These are phyloP conservation scores for Diaporthe aspalathi DNA, from an alignment of 2,329 filamentous ascomycete genomes.

Conservation along the genomic window DNA sequence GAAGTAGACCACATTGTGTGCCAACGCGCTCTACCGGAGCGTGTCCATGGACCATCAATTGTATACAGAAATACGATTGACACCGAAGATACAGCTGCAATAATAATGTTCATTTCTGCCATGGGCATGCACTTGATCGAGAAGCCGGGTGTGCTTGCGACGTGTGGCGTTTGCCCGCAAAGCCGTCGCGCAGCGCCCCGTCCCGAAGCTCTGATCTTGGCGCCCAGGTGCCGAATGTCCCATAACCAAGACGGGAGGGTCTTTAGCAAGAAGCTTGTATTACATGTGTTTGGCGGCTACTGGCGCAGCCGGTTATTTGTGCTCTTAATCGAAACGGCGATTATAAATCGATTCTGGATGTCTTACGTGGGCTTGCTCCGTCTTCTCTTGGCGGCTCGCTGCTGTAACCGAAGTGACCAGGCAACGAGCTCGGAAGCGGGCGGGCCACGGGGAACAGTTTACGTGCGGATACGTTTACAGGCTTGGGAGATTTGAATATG, in stretches of 20 bases:
- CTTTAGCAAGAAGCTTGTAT: slow-evolving; percentile 8
- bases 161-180: slow-evolving; percentile 3
- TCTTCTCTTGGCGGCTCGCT: not conserved
- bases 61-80: not conserved
- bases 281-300: not conserved
- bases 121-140: not conserved
- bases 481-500: not conserved
- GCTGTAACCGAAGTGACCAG: not conserved
- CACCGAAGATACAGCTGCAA: not conserved
- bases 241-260: slow-evolving; percentile 7
- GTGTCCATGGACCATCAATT: not conserved
- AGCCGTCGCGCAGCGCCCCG: slow-evolving; percentile 11
- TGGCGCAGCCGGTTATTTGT: not conserved
- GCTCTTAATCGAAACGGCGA: not conserved
- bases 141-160: not conserved
- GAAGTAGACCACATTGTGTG: not conserved
- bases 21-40: not conserved
- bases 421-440: not conserved
- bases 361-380: not conserved
- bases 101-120: not conserved
- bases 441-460: not conserved
- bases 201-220: slow-evolving; percentile 17
- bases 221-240: slow-evolving; percentile 1
- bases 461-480: not conserved
- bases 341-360: not conserved